Base-by-base conservation (phyloP, 352 stramenopile species). In the Phytophthora citrophthora region DNA sequence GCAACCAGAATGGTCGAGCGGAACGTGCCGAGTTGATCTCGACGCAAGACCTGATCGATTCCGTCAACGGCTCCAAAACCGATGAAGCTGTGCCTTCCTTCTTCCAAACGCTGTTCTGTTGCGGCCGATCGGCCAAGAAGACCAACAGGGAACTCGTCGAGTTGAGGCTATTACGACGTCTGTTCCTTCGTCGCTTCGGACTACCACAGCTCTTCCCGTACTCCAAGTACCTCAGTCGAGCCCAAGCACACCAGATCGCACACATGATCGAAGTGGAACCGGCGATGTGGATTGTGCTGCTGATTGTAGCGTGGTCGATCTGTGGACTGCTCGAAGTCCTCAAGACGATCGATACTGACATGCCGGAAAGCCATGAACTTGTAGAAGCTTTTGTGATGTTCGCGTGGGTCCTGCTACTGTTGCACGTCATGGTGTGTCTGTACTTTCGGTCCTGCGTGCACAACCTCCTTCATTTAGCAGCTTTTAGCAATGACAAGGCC, bases 211-310 rank as follows among this genome's bases (percentile, higher is more conserved):
- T 85, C 20, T 81, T 81, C 38, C 79, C 83, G 24, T 92, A 85
- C 49, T 74, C 76, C 67, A 92, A 92, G 66, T 92, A 92, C 63
- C 39, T 92, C n/a, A 65, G 67, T 18, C 75, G 86, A 23, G 81
- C 80, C 18, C 83, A 90, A 59, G 81, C 88, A 20, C 87, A 83
- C 68, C 77, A 92, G 62, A 89, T 92, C 57, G 79, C 69, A 5
- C 73, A 90, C 55, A 81, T 92, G 70, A 88, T 92, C 18, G 81
- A 92, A 20, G 81, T 92, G 10, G 58, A 89, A 52, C 72, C 86
- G 31, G 76, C 64, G 15, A 88, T 79, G 61, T 92, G 77, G 79
- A 44, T 87, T 16, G 40, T 86, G 15, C 67, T 89, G 20, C 53
- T 89, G 2, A 26, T 64, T 15, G 58, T 85, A 16, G 75, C 72